phyloP scores from a whole-genome alignment of 345 rosid species.

The Diplotaxis tenuifolia region DNA sequence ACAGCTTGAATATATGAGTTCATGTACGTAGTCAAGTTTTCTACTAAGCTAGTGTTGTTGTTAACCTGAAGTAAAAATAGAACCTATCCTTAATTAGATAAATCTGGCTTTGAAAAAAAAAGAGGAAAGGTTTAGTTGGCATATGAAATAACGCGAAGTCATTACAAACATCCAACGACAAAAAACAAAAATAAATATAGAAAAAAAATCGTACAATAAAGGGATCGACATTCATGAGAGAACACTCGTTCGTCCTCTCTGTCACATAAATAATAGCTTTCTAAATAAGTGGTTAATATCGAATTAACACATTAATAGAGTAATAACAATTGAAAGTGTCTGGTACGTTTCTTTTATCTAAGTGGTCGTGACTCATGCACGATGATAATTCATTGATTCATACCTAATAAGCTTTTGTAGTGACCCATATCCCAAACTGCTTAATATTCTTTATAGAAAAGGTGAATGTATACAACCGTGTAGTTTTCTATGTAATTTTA shows the following conservation, averaged over 20 bases:
- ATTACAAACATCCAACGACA: conserved; percentile 27
- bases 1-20: neutral
- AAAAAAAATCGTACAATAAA: conserved; percentile 15
- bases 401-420: conserved; percentile 33
- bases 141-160: conserved; percentile 12
- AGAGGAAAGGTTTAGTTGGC: conserved; percentile 15
- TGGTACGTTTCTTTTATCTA: conserved; percentile 20
- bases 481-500: neutral
- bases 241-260: conserved; percentile 22
- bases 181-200: conserved; percentile 22
- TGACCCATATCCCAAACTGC: conserved; percentile 29
- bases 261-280: conserved; percentile 27
- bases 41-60: no score
- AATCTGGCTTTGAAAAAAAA: neutral
- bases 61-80: no score
- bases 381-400: conserved; percentile 30
- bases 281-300: conserved; percentile 24
- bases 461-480: neutral
- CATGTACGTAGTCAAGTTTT: no score
- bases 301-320: conserved; percentile 1
- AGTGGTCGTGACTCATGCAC: conserved; percentile 37
- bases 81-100: neutral
- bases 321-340: conserved; percentile 23
- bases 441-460: conserved; percentile 10
- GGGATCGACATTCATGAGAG: conserved; percentile 25